Percentiles rank a stretch among this genome's conserved stretches.
Evolutionary conservation across 345 rosid species (phyloP).

Genomic region (Arabis alpina): DNA sequence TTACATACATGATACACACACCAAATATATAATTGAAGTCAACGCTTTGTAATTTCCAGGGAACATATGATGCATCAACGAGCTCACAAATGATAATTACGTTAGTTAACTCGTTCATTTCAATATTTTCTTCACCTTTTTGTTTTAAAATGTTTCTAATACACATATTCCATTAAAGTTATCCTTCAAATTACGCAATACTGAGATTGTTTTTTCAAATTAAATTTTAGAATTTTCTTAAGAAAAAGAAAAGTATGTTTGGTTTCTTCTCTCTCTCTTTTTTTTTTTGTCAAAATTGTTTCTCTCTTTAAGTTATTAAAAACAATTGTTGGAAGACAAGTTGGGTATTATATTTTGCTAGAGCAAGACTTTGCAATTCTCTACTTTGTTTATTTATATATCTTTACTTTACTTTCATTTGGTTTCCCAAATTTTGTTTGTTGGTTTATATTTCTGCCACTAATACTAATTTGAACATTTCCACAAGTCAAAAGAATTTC

Average conservation of each 20-base stretch:
- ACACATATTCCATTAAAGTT: too few species aligned
- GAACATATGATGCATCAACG: not conserved
- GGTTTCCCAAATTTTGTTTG: too few species aligned
- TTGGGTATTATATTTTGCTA: too few species aligned
- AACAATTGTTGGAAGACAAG: too few species aligned
- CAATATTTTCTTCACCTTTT: not conserved
- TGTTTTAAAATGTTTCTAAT: not conserved
- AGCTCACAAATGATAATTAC: slow-evolving; percentile 12
- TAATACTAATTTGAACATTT: slow-evolving; percentile 25
- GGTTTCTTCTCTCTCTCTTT: not conserved
- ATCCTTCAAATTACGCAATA: not conserved
- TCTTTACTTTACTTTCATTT: not conserved
- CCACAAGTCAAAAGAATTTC: slow-evolving; percentile 20
- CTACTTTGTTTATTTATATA: not conserved
- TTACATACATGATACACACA: not conserved
- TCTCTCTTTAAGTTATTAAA: too few species aligned
- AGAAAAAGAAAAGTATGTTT: not conserved
- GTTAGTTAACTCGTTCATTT: slow-evolving; percentile 26
- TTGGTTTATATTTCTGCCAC: slow-evolving; percentile 2
- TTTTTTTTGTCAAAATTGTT: not conserved
- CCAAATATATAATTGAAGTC: not conserved
- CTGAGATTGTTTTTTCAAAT: not conserved
- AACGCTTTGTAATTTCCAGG: not conserved
- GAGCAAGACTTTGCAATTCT: not conserved
- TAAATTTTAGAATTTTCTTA: not conserved